Evolutionary conservation across 306 rosid species (phyloP).

Genomic region (Vigna nakashimae): DNA sequence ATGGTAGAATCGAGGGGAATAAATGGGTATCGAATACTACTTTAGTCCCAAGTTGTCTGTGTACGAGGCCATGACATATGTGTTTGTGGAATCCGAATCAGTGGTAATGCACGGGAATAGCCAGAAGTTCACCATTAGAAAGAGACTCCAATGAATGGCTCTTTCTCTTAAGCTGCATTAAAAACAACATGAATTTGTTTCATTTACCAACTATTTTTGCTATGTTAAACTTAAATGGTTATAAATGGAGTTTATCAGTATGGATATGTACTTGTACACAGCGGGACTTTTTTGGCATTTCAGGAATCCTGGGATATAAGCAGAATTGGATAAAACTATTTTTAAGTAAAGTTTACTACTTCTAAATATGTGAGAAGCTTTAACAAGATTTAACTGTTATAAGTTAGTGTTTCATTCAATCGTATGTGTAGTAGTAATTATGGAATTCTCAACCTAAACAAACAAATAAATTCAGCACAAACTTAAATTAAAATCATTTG

Average conservation of each 20-base stretch:
- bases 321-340: not conserved
- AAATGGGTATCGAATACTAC: slow-evolving; percentile 30
- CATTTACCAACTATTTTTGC: slow-evolving; percentile 25
- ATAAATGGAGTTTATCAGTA: slow-evolving; percentile 7
- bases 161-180: slow-evolving; percentile 27
- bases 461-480: not conserved
- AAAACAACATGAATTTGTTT: slow-evolving; percentile 25
- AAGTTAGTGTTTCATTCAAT: slow-evolving; percentile 5
- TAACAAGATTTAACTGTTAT: not conserved
- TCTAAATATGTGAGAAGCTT: slow-evolving; percentile 8
- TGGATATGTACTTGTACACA: slow-evolving; percentile 19
- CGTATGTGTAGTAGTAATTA: not conserved
- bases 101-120: slow-evolving; percentile 21
- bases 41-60: slow-evolving; percentile 31
- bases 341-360: not conserved
- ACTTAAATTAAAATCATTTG: not conserved
- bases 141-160: slow-evolving; percentile 28
- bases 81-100: slow-evolving; percentile 40
- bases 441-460: slow-evolving; percentile 28
- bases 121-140: slow-evolving; percentile 24
- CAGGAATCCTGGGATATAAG: not conserved
- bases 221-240: slow-evolving; percentile 27
- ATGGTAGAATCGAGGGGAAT: slow-evolving; percentile 34
- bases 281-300: slow-evolving; percentile 30
- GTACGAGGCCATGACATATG: slow-evolving; percentile 34